Evolutionary conservation across 805 yeast genomes (phyloP), one percentile per base, ranked within the genome.

Genomic region (Zygosaccharomyces rouxii): DNA sequence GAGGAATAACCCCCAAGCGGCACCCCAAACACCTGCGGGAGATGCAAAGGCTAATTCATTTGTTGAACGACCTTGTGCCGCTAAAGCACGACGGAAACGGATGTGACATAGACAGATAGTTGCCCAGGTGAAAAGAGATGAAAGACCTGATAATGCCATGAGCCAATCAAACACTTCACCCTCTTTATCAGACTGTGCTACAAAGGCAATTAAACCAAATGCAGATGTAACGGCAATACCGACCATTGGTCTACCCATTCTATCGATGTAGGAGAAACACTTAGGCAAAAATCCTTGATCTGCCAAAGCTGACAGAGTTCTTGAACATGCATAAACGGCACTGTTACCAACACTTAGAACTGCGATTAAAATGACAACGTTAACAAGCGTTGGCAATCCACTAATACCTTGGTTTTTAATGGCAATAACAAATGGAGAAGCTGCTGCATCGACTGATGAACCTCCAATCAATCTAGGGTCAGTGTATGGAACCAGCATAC

Each of bases 381-480:
- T 84, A 69, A 84, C 73, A 28, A 84, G 77, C 35, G 79, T 73
- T 23, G 87, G 87, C 43, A 83, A 67, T 38, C 83, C 89, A 28
- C 64, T 69, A 53, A 83, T n/a, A n/a, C 87, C 86, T 23, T 84
- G 85, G 43, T 75, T 72, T 29, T 65, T 71, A 48, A 84, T 78
- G 28, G 92, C 86, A 67, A 86, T 80, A 46, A 85, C 92, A 56
- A 85, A 85, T 13, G 94, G 92, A n/a, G 90, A 84, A 10, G 89
- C 86, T n/a, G 81, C 68, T 38, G 84, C 84, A 54, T 78, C 80
- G 45, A 75, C 79, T 41, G 72, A 75, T 41, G 75, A 64, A 26
- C 77, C 71, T 49, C 78, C 77, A 47, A 76, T 67, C 53, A 74
- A 66, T 51, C 78, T 65, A 7, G 62, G 52, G 47, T 75, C 75